phyloP scores from a whole-genome alignment of 139 green algal species.

The Chlorella sp. region DNA sequence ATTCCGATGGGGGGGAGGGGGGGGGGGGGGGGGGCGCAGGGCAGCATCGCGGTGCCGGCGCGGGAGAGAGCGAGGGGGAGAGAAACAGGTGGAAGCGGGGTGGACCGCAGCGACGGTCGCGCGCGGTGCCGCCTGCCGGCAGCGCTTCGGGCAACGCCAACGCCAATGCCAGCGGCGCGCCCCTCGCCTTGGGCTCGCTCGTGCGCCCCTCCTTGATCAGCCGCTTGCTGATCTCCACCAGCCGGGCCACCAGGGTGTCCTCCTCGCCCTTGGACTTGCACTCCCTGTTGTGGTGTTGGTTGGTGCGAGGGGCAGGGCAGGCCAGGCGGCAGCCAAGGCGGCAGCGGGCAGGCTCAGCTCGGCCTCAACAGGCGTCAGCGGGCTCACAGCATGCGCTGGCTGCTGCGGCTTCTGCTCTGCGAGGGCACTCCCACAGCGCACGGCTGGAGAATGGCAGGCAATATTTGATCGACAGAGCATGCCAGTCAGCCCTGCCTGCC shows the following conservation, averaged over 20 bases:
- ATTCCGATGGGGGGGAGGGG: no score
- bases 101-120: no score
- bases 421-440: background rate
- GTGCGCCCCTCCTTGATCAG: conserved; percentile 75
- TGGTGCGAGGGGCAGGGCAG: background rate
- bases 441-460: background rate
- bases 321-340: background rate
- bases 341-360: background rate
- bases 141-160: no score
- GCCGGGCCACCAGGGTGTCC: conserved; percentile 79
- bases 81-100: no score
- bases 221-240: conserved; percentile 75
- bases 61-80: no score
- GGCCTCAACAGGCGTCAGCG: background rate
- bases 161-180: no score
- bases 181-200: no score
- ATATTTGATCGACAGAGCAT: background rate
- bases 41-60: no score
- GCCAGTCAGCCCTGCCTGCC: background rate
- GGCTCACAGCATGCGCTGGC: conserved; percentile 50
- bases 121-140: no score
- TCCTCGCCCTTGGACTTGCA: conserved; percentile 79
- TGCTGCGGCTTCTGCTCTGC: background rate
- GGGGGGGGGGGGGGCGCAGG: no score
- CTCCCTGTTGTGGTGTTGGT: conserved; percentile 60